Evolutionary conservation across 2,329 filamentous ascomycete genomes (phyloP).

Genomic region (Aspergillus fructus): DNA sequence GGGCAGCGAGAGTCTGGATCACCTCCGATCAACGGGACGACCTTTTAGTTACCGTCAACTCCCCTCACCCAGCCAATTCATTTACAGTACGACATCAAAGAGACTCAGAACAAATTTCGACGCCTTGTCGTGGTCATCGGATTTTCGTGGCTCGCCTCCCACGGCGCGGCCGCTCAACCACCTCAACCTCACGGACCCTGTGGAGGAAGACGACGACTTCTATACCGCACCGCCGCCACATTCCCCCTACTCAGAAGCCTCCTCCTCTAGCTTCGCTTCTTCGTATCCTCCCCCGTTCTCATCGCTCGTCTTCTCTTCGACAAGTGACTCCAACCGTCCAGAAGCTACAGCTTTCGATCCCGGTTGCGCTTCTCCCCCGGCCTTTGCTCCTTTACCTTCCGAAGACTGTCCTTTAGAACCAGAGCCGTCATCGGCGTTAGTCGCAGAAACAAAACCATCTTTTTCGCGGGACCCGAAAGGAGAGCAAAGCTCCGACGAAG

Average conservation of each 20-base stretch:
- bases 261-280: conserved; percentile 53
- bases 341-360: conserved; percentile 49
- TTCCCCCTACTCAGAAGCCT: conserved; percentile 39
- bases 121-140: conserved; percentile 36
- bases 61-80: background rate
- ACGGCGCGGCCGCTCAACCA: conserved; percentile 42
- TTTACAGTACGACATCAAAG: background rate
- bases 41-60: conserved; percentile 3
- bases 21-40: conserved; percentile 14
- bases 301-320: conserved; percentile 58
- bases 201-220: conserved; percentile 41
- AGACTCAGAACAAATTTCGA: conserved; percentile 12
- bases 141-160: conserved; percentile 38
- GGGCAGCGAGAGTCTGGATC: conserved; percentile 16
- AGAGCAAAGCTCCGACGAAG: conserved; percentile 70
- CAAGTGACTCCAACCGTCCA: conserved; percentile 36
- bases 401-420: conserved; percentile 50
- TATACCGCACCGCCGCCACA: conserved; percentile 41
- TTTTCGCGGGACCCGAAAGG: conserved; percentile 80
- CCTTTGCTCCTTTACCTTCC: conserved; percentile 53
- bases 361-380: conserved; percentile 47
- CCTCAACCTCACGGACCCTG: conserved; percentile 33
- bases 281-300: conserved; percentile 62
- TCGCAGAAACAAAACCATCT: conserved; percentile 78
- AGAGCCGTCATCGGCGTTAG: conserved; percentile 48